Evolutionary conservation across 495 filamentous ascomycete species (phyloP).

Genomic region (Staphylotrichum longicolle): DNA sequence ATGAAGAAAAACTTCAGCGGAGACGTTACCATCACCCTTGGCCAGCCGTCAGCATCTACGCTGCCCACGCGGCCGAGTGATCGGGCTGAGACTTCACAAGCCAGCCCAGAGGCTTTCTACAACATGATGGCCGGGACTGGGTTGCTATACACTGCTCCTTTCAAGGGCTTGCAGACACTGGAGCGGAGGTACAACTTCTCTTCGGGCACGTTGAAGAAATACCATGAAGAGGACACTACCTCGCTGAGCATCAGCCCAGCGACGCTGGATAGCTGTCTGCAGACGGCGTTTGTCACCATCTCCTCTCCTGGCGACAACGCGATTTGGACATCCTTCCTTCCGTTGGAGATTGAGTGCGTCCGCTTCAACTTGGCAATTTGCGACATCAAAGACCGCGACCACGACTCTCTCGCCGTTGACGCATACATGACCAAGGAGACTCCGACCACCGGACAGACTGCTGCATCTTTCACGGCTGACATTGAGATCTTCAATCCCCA

Average conservation of each 20-base stretch:
- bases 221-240: slow-evolving; percentile 36
- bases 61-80: slow-evolving; percentile 29
- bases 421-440: slow-evolving; percentile 32
- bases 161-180: slow-evolving; percentile 40
- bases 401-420: slow-evolving; percentile 37
- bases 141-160: slow-evolving; percentile 44
- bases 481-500: slow-evolving; percentile 37
- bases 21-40: slow-evolving; percentile 36
- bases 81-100: slow-evolving; percentile 36
- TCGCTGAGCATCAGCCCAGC: slow-evolving; percentile 45
- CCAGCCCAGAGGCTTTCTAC: slow-evolving; percentile 44
- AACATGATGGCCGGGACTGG: slow-evolving; percentile 44
- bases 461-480: slow-evolving; percentile 39
- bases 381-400: slow-evolving; percentile 21
- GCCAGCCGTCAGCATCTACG: slow-evolving; percentile 21
- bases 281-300: slow-evolving; percentile 44
- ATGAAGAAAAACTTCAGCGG: slow-evolving; percentile 42
- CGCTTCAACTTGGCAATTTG: slow-evolving; percentile 42
- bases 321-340: slow-evolving; percentile 49
- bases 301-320: slow-evolving; percentile 46
- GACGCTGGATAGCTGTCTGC: slow-evolving; percentile 49
- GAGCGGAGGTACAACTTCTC: slow-evolving; percentile 47
- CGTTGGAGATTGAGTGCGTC: slow-evolving; percentile 34
- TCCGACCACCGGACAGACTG: slow-evolving; percentile 25
- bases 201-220: slow-evolving; percentile 37